Percentiles rank a stretch among this genome's conserved stretches.
Evolutionary conservation across 202 grass and related monocot species (phyloP).

Genomic region (Dendrocalamus latiflorus): DNA sequence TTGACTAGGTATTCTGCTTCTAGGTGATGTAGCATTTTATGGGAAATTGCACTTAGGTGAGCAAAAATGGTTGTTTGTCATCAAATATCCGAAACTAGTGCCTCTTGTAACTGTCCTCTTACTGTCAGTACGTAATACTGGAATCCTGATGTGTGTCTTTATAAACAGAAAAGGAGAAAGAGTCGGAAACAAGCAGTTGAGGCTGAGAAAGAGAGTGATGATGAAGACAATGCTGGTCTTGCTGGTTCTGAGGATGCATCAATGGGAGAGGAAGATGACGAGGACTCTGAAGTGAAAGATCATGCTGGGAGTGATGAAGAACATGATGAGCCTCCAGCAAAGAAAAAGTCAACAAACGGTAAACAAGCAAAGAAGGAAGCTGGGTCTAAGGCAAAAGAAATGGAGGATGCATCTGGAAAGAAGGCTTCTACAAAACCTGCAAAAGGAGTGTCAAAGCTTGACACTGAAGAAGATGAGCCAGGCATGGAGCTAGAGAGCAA

Average conservation of each 20-base stretch:
- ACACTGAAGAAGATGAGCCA: slow-evolving; percentile 35
- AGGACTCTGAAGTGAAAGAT: slow-evolving; percentile 39
- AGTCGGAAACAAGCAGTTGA: slow-evolving; percentile 41
- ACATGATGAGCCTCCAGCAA: slow-evolving; percentile 39
- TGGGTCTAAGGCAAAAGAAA: slow-evolving; percentile 36
- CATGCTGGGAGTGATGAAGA: slow-evolving; percentile 57
- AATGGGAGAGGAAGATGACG: slow-evolving; percentile 52
- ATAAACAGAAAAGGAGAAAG: slow-evolving; percentile 55
- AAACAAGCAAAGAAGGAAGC: slow-evolving; percentile 43
- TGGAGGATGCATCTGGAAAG: slow-evolving; percentile 40
- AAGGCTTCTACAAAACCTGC: slow-evolving; percentile 34
- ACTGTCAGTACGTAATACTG: neutral
- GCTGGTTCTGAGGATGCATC: slow-evolving; percentile 59
- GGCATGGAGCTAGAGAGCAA: slow-evolving; percentile 27
- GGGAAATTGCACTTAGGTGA: neutral
- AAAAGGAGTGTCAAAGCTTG: slow-evolving; percentile 30
- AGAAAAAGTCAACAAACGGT: slow-evolving; percentile 36
- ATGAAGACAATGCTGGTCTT: slow-evolving; percentile 43
- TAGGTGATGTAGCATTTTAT: neutral
- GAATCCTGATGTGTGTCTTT: neutral
- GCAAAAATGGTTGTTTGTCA: neutral
- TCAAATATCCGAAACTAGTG: neutral
- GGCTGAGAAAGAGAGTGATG: slow-evolving; percentile 58
- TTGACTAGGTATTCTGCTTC: neutral
- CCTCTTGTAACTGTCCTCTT: neutral